These are phyloP conservation scores for Forsythia viridissima DNA, from an alignment of 257 asterid genomes.

Conservation along the genomic window DNA sequence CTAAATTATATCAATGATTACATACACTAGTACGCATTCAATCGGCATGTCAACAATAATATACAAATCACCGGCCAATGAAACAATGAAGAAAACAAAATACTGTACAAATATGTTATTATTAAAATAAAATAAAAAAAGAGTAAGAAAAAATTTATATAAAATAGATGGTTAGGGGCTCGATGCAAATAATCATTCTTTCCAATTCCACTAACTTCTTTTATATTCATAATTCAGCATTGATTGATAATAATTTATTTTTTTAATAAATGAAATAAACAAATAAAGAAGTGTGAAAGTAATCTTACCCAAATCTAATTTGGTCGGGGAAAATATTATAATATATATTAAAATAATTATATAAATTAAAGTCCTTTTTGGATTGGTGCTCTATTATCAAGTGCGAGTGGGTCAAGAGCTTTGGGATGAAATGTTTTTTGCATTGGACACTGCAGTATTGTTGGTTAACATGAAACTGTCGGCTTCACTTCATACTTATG, in stretches of 20 bases:
- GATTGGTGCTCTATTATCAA: not conserved
- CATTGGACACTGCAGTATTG: not conserved
- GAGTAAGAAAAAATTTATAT: constrained; percentile 2
- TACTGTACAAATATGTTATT: not conserved
- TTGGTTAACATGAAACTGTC: constrained; percentile 32
- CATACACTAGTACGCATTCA: too few relatives aligned
- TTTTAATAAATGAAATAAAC: constrained; percentile 25
- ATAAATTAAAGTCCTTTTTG: constrained; percentile 13
- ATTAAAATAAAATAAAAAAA: not conserved
- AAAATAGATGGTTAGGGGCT: constrained; percentile 44
- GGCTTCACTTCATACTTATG: not conserved
- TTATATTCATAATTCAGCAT: constrained; percentile 19
- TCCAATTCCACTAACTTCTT: constrained; percentile 38
- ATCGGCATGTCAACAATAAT: too few relatives aligned
- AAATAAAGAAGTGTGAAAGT: constrained; percentile 17
- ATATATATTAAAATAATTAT: not conserved
- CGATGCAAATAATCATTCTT: constrained; percentile 53
- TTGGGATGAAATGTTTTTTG: not conserved
- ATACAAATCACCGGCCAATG: not conserved
- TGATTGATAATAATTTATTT: constrained; percentile 15
- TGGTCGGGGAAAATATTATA: constrained; percentile 27
- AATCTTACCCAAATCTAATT: constrained; percentile 47
- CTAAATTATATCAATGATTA: too few relatives aligned
- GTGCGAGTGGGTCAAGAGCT: constrained; percentile 6
- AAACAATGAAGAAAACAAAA: not conserved